Evolutionary conservation across 1,284 basidiomycete species (phyloP), one percentile per base, ranked within the genome.

Genomic region (Chiua sp.): DNA sequence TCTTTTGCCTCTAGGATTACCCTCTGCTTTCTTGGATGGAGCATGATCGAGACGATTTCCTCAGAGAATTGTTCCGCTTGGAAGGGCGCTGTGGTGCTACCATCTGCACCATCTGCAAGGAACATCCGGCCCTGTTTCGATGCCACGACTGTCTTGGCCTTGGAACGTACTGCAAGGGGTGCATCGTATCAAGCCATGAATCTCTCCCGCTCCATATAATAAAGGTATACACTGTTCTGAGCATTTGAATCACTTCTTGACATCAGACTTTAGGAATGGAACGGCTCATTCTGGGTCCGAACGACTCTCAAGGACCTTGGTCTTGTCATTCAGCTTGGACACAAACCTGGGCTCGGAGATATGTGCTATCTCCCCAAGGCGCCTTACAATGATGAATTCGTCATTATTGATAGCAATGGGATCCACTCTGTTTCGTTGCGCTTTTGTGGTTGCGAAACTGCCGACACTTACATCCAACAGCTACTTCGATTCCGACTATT

Each of bases 381-480:
- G 1, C 35, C 60, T 0, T n/a, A 48, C 7, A 15, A 39, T 0
- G 53, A 61, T 10, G 33, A 61, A 18, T 63, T 61, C 12, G 3
- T 47, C 16, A 49, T 61, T 12, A 23, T 65, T 12, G 3, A 61
- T 7, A n/a, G 54, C 48, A 68, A 49, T 20, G 47, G 48, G 0
- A 50, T 59, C 23, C 66, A 47, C 51, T 60, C 28, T 0, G 37
- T 65, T 1, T n/a, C 22, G 0, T 12, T 65, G 0, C 15, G 32
- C 0, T 51, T 56, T 11, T 64, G 59, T 47, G 48, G 59, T 18
- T 65, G 62, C 28, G 63, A 64, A 12, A 16, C 8, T 12, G 47
- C 47, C 2, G 32, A 47, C 0, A 22, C 44, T 1, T 39, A 11
- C 6, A 1, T 11, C 1, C 23, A 55, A 18, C 62, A 65, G 3